Base-by-base conservation (phyloP, 2,329 filamentous ascomycete species). In the Paradendryphiella salina region DNA sequence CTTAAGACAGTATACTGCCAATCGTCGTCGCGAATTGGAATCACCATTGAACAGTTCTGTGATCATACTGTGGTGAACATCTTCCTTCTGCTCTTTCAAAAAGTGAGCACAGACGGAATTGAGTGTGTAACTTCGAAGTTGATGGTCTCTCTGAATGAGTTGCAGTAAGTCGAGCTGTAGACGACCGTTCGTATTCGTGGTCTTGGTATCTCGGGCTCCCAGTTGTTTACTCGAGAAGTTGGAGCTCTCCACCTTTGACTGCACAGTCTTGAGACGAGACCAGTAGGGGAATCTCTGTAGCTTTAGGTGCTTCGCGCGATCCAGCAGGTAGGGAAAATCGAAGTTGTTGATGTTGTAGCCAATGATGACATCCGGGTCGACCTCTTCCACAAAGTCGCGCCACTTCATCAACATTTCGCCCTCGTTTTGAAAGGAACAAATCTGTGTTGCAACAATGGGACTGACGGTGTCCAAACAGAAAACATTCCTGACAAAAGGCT, bases 301-400 rank as follows among this genome's bases (percentile, higher is more conserved):
- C 66, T 94, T 96, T 21, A 99, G 79, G 69, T 96, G 86, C 59
- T 82, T 89, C 8, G 92, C 94, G 37, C 94, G 85, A 48, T 96
- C 89, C 9, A 99, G 80, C 0, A 99, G 82, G 69, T 99, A 99
- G 0, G 93, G 93, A 59, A 99, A 97, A 78, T 99, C 94, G 75
- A 99, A 99, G 76, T 99, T 99, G 69, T 89, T 80, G 76, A 96
- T 99, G 73, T 99, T 99, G 85, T 99, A 99, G 37, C 94, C 94
- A 47, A 95, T 99, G 66, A 99, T 96, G 59, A 99, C 89, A 75
- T 99, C 94, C 0, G 94, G 93, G 61, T 99, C 94, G 1, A 94
- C 90, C 64, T 90, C 85, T 62, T 95, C 82, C 13, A 99, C 74
- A 59, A 99, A 99, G 52, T 95, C 82, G 65, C 89, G 86, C 94